Base-by-base conservation (phyloP, 192 early-diverging fungal genomes). In the Backusella morwellensis region DNA sequence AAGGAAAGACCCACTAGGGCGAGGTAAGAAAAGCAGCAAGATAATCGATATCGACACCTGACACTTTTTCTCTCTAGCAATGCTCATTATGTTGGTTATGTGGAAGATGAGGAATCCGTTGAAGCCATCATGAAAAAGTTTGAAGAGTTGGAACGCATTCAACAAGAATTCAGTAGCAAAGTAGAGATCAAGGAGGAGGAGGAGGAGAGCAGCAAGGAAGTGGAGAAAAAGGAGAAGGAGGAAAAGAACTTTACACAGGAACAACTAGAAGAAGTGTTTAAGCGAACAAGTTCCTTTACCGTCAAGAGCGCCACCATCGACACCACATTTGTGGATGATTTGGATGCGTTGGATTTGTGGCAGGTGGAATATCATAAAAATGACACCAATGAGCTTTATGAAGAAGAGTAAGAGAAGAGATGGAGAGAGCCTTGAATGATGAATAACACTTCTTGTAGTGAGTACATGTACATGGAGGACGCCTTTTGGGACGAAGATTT, bases 111-210 rank as follows among this genome's bases (percentile, higher is more conserved):
- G 66, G 97, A 98, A 90, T 96, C 96, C 0, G 92, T 98, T 15
- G 97, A 95, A 50, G 92, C 93, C 6, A 98, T 98, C 75, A 98
- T 98, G 97, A 95, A 95, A 80, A 98, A 98, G 85, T 98, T 98
- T 83, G 93, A 97, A 80, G 96, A 97, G 81, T 89, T 98, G 21
- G 97, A 97, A 72, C 86, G 91, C 4, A 94, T 97, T 82, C 90
- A 96, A 77, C 85, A 89, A 78, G 95, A 98, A 82, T 88, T 95
- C 47, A 47, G 40, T 35, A 73, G 50, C 17, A 66, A 52, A 35
- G 80, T 73, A 54, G 50, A 68, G 5, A 71, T 59, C 52, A 74
- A 75, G 0, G 56, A 35, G 9, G 63, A 42, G 9, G 26, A 4
- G 5, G 56, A 21, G 54, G 38, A 35, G 4, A 15, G 32, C 35